phyloP scores from a whole-genome alignment of 805 yeast species.

The Candida pseudofarinosa region DNA sequence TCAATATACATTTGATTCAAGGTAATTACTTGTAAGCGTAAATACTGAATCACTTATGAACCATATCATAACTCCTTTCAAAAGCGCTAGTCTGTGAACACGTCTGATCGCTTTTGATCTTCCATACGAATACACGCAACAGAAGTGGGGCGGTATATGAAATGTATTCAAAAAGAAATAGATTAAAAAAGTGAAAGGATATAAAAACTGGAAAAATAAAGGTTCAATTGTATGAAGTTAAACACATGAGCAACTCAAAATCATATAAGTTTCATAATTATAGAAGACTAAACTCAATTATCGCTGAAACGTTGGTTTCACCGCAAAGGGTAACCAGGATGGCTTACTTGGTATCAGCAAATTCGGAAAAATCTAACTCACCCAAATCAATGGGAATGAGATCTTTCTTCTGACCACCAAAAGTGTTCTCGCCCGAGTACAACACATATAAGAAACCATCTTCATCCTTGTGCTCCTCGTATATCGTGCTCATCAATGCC shows the following conservation, averaged over 20 bases:
- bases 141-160: too few species aligned
- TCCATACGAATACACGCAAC: too few species aligned
- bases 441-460: conserved; percentile 96
- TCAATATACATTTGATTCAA: neutral
- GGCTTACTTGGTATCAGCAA: neutral
- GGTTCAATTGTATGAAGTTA: neutral
- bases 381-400: neutral
- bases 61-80: too few species aligned
- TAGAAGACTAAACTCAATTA: neutral
- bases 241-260: neutral
- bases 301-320: too few species aligned
- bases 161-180: neutral
- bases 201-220: neutral
- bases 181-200: neutral
- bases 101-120: too few species aligned
- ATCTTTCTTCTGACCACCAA: conserved; percentile 49
- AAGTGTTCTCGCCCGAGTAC: conserved; percentile 96
- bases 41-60: too few species aligned
- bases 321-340: too few species aligned
- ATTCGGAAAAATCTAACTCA: conserved; percentile 4
- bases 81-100: too few species aligned
- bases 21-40: neutral
- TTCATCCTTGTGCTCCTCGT: conserved; percentile 95
- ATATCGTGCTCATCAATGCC: conserved; percentile 89
- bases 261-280: neutral